phyloP scores from a whole-genome alignment of 2,329 filamentous ascomycete genomes.

The Penicillium verrucosum region DNA sequence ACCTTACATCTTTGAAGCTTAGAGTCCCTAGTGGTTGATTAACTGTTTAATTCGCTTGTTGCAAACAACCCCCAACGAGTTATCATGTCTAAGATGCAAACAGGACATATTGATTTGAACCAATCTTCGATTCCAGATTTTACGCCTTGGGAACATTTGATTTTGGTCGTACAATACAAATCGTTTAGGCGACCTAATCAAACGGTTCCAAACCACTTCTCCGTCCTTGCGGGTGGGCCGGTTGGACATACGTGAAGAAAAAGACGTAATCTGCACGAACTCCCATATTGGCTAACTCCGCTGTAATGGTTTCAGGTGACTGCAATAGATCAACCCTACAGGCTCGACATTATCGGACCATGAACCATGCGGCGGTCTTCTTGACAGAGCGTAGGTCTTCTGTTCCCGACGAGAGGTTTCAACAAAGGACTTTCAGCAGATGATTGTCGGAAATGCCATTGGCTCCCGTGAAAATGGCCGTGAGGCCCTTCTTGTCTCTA shows the following conservation, averaged over 20 bases:
- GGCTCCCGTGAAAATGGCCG: slow-evolving; percentile 45
- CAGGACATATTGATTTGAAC: too few relatives aligned
- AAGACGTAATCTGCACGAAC: slow-evolving; percentile 47
- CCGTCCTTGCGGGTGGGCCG: slow-evolving; percentile 46
- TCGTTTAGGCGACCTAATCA: too few relatives aligned
- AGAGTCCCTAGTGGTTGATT: too few relatives aligned
- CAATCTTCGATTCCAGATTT: too few relatives aligned
- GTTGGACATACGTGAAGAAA: slow-evolving; percentile 53
- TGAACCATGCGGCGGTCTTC: not conserved
- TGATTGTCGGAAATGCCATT: slow-evolving; percentile 45
- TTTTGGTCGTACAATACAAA: too few relatives aligned
- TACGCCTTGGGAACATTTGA: too few relatives aligned
- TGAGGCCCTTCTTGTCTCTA: too few relatives aligned
- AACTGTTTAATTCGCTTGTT: too few relatives aligned
- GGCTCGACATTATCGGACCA: not conserved
- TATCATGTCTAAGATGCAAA: too few relatives aligned
- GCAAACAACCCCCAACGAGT: too few relatives aligned
- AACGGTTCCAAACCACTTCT: slow-evolving; percentile 40
- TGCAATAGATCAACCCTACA: not conserved
- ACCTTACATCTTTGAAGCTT: too few relatives aligned
- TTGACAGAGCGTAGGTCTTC: not conserved
- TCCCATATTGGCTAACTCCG: slow-evolving; percentile 22
- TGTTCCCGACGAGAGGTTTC: not conserved
- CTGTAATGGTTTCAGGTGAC: slow-evolving; percentile 23
- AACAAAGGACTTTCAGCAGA: slow-evolving; percentile 8